Evolutionary conservation across 495 filamentous ascomycete species (phyloP).

Genomic region (Penicillium lagena): DNA sequence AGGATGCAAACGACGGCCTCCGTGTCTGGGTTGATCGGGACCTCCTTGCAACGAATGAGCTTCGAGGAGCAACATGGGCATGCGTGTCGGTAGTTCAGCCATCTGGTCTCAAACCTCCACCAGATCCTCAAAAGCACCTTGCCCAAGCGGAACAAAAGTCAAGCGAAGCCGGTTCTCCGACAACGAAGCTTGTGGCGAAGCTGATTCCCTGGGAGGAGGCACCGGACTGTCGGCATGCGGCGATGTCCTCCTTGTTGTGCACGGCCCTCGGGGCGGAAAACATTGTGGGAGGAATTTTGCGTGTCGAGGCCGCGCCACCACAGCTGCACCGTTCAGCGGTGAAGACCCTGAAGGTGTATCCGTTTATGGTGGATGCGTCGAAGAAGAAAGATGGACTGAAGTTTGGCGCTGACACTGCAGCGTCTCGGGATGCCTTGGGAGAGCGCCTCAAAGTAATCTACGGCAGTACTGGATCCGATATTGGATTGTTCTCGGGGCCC

Average conservation of each 20-base stretch:
- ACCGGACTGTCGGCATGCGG: constrained; percentile 69
- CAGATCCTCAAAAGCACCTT: constrained; percentile 67
- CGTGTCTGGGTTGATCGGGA: constrained; percentile 81
- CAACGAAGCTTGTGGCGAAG: constrained; percentile 69
- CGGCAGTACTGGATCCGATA: constrained; percentile 29
- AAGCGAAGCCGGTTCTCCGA: constrained; percentile 50
- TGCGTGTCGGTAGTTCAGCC: constrained; percentile 74
- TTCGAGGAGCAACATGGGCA: constrained; percentile 68
- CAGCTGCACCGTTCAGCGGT: constrained; percentile 48
- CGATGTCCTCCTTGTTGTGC: constrained; percentile 71
- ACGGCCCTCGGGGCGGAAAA: constrained; percentile 59
- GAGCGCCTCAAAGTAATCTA: constrained; percentile 44
- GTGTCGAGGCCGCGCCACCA: constrained; percentile 68
- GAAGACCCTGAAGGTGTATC: constrained; percentile 64
- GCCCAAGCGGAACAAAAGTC: constrained; percentile 48
- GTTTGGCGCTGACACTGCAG: constrained; percentile 82
- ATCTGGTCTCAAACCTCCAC: constrained; percentile 64
- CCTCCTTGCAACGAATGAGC: constrained; percentile 55
- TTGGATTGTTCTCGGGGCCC: constrained; percentile 71
- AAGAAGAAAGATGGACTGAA: constrained; percentile 61
- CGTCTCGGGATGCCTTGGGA: constrained; percentile 62
- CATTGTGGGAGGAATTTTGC: constrained; percentile 81
- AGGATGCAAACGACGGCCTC: constrained; percentile 52
- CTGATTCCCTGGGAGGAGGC: constrained; percentile 78
- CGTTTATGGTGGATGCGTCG: constrained; percentile 54